Evolutionary conservation across 2,329 filamentous ascomycete genomes (phyloP).

Genomic region (Leptographium radiaticola): DNA sequence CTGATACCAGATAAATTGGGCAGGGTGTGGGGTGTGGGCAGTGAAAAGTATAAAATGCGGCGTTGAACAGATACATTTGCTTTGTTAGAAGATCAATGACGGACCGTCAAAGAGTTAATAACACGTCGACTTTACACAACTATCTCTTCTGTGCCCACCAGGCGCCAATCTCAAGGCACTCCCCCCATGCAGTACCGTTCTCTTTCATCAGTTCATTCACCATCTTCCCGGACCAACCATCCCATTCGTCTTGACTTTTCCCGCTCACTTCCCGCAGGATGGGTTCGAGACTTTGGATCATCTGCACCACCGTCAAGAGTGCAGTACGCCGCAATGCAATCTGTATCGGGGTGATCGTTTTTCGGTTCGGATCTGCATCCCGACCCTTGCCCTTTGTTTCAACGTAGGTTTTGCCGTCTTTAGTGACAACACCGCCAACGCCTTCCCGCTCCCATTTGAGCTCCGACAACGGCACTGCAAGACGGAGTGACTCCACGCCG

Average conservation of each 20-base stretch:
- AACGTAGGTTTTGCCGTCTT: slow-evolving; percentile 46
- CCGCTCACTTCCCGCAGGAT: slow-evolving; percentile 68
- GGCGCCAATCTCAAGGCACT: slow-evolving; percentile 76
- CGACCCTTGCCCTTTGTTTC: slow-evolving; percentile 27
- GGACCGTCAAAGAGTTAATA: background rate
- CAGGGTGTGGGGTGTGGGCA: too few relatives aligned
- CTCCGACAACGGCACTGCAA: slow-evolving; percentile 79
- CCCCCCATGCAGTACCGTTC: slow-evolving; percentile 65
- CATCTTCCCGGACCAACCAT: slow-evolving; percentile 78
- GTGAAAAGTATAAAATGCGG: too few relatives aligned
- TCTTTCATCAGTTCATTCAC: slow-evolving; percentile 72
- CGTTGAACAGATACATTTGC: too few relatives aligned
- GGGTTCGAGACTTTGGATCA: slow-evolving; percentile 77
- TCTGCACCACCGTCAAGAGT: slow-evolving; percentile 66
- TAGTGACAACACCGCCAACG: slow-evolving; percentile 48
- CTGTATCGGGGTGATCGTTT: slow-evolving; percentile 51
- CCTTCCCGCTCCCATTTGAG: slow-evolving; percentile 77
- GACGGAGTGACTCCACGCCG: slow-evolving; percentile 57
- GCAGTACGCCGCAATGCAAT: slow-evolving; percentile 64
- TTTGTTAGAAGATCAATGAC: too few relatives aligned
- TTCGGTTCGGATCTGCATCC: slow-evolving; percentile 10
- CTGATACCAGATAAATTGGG: too few relatives aligned
- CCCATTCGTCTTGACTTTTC: slow-evolving; percentile 87
- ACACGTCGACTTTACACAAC: background rate
- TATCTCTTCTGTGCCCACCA: slow-evolving; percentile 71